phyloP scores from a whole-genome alignment of 208 protist species.

The Leishmania major region DNA sequence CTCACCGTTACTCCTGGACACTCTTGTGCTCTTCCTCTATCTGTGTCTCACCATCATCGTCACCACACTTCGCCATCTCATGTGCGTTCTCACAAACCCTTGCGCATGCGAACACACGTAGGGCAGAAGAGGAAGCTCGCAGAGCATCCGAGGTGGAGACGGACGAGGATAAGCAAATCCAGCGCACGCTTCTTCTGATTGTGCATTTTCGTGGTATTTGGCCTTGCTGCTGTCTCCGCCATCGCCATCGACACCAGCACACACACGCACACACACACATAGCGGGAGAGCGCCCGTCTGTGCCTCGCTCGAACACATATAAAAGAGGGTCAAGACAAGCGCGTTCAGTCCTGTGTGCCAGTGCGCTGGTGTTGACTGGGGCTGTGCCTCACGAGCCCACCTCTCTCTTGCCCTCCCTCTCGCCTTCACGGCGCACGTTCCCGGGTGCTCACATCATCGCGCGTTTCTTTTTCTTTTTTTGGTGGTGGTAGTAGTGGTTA shows the following conservation, averaged over 20 bases:
- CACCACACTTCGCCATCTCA: neutral
- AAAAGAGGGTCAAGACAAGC: neutral
- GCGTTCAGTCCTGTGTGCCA: neutral
- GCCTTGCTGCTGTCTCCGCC: too few species aligned
- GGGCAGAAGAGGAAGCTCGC: neutral
- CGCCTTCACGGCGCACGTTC: too few species aligned
- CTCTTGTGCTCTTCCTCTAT: neutral
- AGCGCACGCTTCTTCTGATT: neutral
- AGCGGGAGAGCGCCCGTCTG: neutral
- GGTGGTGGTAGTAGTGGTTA: too few species aligned
- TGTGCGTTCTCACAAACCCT: neutral
- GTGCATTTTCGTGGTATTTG: too few species aligned
- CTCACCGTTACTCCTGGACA: neutral
- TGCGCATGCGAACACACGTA: neutral
- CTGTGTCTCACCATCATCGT: neutral
- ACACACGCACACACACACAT: neutral
- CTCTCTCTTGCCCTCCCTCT: neutral
- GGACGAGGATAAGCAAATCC: neutral
- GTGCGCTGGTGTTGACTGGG: neutral
- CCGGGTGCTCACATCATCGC: too few species aligned
- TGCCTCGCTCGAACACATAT: too few species aligned
- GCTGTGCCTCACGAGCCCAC: neutral
- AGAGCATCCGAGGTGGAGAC: neutral
- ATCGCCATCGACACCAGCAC: neutral
- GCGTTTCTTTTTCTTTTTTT: too few species aligned